Conservation (phyloP, 495 filamentous ascomycete species). For the Xylona heveae region DNA sequence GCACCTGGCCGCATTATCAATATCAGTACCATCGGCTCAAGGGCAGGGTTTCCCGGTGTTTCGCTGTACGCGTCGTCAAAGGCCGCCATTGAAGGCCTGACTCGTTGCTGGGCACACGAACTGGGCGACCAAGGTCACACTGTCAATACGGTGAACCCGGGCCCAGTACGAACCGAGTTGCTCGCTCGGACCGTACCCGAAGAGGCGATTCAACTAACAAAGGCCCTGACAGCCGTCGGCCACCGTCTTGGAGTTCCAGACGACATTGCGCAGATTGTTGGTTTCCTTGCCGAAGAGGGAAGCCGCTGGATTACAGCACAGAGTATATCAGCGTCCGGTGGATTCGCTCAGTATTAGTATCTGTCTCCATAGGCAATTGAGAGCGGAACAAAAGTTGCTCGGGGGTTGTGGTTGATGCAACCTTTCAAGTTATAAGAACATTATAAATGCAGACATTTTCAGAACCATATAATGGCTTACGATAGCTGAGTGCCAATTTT, state of each 20-base stretch:
- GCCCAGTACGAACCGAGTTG: neutral
- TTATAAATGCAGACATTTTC: too few relatives aligned
- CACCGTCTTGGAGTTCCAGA: neutral
- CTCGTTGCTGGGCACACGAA: constrained; percentile 70
- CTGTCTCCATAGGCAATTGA: too few relatives aligned
- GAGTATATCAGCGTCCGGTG: neutral
- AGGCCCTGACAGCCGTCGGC: neutral
- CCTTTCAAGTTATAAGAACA: too few relatives aligned
- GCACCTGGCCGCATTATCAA: constrained; percentile 58
- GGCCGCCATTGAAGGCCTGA: constrained; percentile 82
- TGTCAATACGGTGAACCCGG: neutral
- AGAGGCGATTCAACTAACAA: neutral
- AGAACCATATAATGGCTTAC: too few relatives aligned
- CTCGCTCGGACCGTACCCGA: neutral
- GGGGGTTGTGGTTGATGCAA: too few relatives aligned
- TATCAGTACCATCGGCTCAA: constrained; percentile 46
- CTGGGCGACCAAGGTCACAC: constrained; percentile 30
- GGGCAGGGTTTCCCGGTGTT: constrained; percentile 46
- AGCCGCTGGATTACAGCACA: neutral
- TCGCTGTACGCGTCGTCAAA: constrained; percentile 77
- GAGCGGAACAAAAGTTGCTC: too few relatives aligned
- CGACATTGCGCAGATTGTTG: neutral
- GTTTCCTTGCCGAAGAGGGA: neutral
- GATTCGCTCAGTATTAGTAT: neutral
- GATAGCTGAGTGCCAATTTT: too few relatives aligned